Percentiles rank a stretch among this genome's conserved stretches.
phyloP scores from a whole-genome alignment of 352 stramenopile genomes.

The Globisporangium rhizosaccharum region DNA sequence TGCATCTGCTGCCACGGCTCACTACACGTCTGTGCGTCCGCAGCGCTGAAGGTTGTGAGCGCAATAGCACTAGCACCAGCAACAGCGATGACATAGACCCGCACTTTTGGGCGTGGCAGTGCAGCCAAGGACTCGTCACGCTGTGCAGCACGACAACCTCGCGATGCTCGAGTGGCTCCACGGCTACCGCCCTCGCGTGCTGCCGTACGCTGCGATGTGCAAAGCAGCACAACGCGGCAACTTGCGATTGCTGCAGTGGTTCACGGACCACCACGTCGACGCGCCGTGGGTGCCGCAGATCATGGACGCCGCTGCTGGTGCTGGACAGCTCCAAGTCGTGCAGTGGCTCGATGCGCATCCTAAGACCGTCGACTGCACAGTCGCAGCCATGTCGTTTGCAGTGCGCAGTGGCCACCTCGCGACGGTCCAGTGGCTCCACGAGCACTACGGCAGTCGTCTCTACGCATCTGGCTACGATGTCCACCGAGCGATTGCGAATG shows the following conservation, averaged over 20 bases:
- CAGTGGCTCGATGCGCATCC: neutral
- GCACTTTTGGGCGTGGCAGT: neutral
- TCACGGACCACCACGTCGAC: neutral
- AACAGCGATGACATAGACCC: neutral
- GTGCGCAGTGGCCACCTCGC: no score
- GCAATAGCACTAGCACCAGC: neutral
- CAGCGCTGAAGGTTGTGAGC: neutral
- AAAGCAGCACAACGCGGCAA: neutral
- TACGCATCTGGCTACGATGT: no score
- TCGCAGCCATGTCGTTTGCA: neutral
- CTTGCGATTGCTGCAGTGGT: slow-evolving; percentile 1
- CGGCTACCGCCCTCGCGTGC: neutral
- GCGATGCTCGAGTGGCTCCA: neutral
- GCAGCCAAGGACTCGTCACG: neutral
- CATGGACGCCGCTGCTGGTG: neutral
- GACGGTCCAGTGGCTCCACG: neutral
- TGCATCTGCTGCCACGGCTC: neutral
- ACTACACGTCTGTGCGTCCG: neutral
- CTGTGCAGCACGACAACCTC: neutral
- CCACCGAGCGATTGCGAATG: no score
- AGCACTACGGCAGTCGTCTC: neutral
- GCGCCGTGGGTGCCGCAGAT: neutral
- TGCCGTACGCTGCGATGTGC: neutral
- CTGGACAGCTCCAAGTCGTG: neutral
- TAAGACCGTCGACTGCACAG: neutral